Percentiles rank a stretch among this genome's conserved stretches.
phyloP scores from a whole-genome alignment of 306 rosid species.

The Lathyrus aphaca region DNA sequence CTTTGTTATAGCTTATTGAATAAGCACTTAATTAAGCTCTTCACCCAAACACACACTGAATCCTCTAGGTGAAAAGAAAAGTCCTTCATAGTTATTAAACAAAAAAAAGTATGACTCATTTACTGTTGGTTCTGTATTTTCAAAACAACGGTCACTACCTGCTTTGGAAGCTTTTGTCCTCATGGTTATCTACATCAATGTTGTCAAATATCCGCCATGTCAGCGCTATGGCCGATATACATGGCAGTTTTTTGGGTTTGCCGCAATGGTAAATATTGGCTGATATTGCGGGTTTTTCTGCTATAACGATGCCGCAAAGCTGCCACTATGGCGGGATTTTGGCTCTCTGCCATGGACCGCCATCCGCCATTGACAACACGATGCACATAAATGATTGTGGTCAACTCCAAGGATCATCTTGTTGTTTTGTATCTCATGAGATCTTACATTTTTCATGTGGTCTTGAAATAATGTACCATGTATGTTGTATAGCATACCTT shows the following conservation, averaged over 20 bases:
- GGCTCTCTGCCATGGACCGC: too few relatives aligned
- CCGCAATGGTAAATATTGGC: too few relatives aligned
- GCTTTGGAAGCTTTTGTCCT: not conserved
- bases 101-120: not conserved
- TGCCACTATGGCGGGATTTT: too few relatives aligned
- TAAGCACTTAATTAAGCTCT: not conserved
- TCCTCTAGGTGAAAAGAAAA: not conserved
- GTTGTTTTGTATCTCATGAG: not conserved
- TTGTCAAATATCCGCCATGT: too few relatives aligned
- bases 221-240: too few relatives aligned
- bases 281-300: too few relatives aligned
- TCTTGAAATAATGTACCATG: slow-evolving; percentile 7
- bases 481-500: not conserved
- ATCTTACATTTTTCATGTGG: slow-evolving; percentile 1
- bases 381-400: not conserved
- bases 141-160: not conserved
- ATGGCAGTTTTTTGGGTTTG: too few relatives aligned
- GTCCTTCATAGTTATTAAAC: not conserved
- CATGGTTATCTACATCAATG: not conserved
- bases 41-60: not conserved
- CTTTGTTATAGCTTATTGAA: not conserved
- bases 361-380: too few relatives aligned
- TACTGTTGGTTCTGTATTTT: not conserved
- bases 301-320: too few relatives aligned
- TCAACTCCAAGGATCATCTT: slow-evolving; percentile 5